These are phyloP conservation scores for Leccinellum luteum DNA, from an alignment of 768 basidiomycete species.

Conservation along the genomic window DNA sequence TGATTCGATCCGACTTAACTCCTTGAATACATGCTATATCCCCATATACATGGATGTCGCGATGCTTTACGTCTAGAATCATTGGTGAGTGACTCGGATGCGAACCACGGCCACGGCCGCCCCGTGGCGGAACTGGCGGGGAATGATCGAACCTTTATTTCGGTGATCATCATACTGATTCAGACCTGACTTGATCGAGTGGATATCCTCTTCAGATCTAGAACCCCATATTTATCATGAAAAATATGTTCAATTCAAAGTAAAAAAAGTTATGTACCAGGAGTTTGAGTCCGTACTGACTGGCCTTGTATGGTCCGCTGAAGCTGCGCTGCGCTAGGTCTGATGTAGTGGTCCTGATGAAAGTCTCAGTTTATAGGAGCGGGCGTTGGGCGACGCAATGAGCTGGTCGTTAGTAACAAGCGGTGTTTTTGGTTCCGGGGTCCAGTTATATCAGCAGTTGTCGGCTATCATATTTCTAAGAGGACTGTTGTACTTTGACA, in stretches of 20 bases:
- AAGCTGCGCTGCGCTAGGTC: neutral
- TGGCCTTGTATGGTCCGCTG: neutral
- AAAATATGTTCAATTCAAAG: neutral
- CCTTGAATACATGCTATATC: neutral
- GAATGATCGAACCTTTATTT: neutral
- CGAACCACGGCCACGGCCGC: neutral
- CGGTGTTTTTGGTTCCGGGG: conserved; percentile 10
- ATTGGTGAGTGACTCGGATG: neutral
- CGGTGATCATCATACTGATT: neutral
- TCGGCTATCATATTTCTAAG: neutral
- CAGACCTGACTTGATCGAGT: neutral
- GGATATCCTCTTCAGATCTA: neutral
- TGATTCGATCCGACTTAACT: neutral
- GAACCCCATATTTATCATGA: neutral
- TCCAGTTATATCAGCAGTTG: neutral
- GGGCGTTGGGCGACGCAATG: neutral
- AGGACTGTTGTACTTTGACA: neutral
- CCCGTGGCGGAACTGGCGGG: neutral
- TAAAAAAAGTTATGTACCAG: neutral
- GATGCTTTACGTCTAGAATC: neutral
- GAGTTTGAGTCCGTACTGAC: neutral
- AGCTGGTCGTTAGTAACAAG: neutral
- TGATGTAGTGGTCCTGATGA: neutral
- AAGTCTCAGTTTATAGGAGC: neutral
- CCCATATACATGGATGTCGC: neutral